These are phyloP conservation scores for Polyporus arcularius DNA, from an alignment of 768 basidiomycete genomes.

Conservation along the genomic window DNA sequence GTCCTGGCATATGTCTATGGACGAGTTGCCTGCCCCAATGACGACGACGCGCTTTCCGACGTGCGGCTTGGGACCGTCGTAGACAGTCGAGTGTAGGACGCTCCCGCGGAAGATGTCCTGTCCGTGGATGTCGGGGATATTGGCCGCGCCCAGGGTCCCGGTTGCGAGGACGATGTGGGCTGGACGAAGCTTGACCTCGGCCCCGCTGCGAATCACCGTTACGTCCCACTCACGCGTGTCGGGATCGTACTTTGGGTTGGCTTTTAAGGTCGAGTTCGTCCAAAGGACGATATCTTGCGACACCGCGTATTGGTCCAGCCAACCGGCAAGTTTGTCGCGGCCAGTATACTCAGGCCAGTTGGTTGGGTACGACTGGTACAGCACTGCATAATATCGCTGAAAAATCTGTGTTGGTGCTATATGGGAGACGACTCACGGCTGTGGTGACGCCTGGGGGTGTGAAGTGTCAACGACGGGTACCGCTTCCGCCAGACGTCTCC, in stretches of 20 bases:
- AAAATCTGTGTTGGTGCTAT: too few relatives aligned
- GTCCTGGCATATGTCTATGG: constrained; percentile 43
- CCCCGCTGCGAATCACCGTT: constrained; percentile 33
- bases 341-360: constrained; percentile 46
- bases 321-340: constrained; percentile 44
- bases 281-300: constrained; percentile 46
- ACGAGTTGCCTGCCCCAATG: constrained; percentile 43
- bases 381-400: constrained; percentile 27
- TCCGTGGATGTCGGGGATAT: constrained; percentile 31
- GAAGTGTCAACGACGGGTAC: constrained; percentile 44
- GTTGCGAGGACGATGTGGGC: constrained; percentile 43
- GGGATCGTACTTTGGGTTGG: constrained; percentile 37
- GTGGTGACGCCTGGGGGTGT: constrained; percentile 34
- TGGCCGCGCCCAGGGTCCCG: constrained; percentile 37
- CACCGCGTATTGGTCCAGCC: constrained; percentile 44
- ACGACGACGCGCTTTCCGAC: constrained; percentile 40
- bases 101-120: constrained; percentile 33
- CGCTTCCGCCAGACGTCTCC: constrained; percentile 47
- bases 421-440: constrained; percentile 7
- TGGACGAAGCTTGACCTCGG: constrained; percentile 34
- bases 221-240: constrained; percentile 36
- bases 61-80: constrained; percentile 30
- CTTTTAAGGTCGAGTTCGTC: constrained; percentile 37
- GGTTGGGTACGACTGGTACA: constrained; percentile 40
- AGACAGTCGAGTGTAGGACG: constrained; percentile 36